Conservation (phyloP, 1,284 basidiomycete species). For the Uromyces viciae-fabae region DNA sequence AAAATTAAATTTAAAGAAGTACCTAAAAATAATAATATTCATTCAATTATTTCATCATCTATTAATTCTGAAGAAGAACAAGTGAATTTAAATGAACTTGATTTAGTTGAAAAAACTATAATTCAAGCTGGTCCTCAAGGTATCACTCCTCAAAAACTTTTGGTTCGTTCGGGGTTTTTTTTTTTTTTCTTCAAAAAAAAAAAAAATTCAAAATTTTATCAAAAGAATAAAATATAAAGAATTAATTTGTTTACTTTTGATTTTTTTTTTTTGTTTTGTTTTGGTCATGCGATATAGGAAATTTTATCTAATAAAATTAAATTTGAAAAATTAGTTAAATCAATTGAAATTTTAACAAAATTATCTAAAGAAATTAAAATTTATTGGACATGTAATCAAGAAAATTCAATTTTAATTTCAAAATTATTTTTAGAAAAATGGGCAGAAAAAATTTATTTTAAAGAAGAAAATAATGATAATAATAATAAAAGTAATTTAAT, state of each 20-base stretch:
- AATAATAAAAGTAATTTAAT: background rate
- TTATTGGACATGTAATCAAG: constrained; percentile 26
- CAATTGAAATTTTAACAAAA: constrained; percentile 27
- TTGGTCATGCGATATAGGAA: no score
- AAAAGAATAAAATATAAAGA: no score
- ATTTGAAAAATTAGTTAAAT: no score
- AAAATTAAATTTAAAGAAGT: background rate
- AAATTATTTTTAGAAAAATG: constrained; percentile 21
- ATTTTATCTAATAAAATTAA: no score
- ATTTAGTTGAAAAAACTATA: constrained; percentile 12
- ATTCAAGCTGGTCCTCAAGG: constrained; percentile 27
- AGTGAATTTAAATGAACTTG: background rate
- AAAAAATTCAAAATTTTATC: no score
- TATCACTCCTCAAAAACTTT: constrained; percentile 3
- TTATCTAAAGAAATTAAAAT: no score
- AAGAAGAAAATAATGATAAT: background rate
- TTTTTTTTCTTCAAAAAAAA: no score
- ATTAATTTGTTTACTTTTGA: no score
- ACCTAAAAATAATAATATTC: no score
- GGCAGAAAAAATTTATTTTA: constrained; percentile 13
- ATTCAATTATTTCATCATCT: background rate
- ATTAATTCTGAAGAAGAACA: background rate
- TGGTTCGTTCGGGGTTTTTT: no score
- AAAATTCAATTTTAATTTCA: constrained; percentile 12
- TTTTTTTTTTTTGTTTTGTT: no score